phyloP scores from a whole-genome alignment of 495 filamentous ascomycete genomes.

The Penicillium maclennaniae region DNA sequence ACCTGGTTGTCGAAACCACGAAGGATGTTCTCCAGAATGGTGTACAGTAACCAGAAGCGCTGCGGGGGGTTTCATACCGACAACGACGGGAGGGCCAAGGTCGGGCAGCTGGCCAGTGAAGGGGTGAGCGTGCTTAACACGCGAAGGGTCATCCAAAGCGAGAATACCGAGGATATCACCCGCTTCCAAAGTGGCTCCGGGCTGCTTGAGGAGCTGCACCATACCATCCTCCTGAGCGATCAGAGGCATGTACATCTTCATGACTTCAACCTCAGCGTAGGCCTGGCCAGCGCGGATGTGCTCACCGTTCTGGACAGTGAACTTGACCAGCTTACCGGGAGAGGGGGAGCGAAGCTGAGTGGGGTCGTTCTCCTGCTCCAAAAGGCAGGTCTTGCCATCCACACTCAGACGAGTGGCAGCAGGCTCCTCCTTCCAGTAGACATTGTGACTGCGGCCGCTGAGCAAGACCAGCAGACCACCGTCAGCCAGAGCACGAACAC shows the following conservation, averaged over 20 bases:
- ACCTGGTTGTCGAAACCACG: constrained; percentile 96
- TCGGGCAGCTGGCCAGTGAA: constrained; percentile 90
- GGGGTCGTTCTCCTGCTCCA: constrained; percentile 99
- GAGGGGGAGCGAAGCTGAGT: constrained; percentile 94
- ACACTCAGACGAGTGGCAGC: constrained; percentile 93
- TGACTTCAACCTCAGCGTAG: constrained; percentile 97
- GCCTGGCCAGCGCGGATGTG: constrained; percentile 91
- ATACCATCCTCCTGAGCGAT: constrained; percentile 95
- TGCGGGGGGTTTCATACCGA: constrained; percentile 90
- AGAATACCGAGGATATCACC: constrained; percentile 99
- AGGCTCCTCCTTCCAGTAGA: constrained; percentile 99
- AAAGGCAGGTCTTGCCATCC: constrained; percentile 93
- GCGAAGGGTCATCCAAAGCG: constrained; percentile 89
- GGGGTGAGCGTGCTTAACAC: constrained; percentile 95
- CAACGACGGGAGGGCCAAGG: constrained; percentile 77
- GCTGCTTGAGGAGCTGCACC: constrained; percentile 98
- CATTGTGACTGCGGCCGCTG: constrained; percentile 87
- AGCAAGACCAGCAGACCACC: constrained; percentile 92
- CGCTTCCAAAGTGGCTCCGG: constrained; percentile 94
- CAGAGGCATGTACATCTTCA: constrained; percentile 99
- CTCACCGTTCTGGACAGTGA: constrained; percentile 92
- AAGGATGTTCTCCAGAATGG: constrained; percentile 83
- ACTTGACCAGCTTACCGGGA: constrained; percentile 98
- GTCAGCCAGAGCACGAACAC: constrained; percentile 87
- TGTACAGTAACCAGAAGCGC: constrained; percentile 70